Conservation (phyloP, 139 green algal species). For the Tetraselmis striata region DNA sequence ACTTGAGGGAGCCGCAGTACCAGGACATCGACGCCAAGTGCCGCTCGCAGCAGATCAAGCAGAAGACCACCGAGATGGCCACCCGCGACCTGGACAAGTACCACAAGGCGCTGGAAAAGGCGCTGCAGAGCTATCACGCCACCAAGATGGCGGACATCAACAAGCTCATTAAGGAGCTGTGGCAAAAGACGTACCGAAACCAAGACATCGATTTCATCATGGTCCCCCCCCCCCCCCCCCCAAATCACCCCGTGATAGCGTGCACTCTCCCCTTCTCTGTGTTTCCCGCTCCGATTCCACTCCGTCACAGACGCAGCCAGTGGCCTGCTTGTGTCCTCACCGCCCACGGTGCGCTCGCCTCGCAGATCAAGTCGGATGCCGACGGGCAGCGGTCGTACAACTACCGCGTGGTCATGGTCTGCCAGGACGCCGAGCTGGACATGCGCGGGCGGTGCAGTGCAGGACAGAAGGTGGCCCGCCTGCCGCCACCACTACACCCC, state of each 20-base stretch:
- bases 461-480: conserved; percentile 88
- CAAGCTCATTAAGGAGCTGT: conserved; percentile 95
- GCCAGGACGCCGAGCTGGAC: conserved; percentile 83
- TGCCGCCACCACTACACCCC: too few relatives aligned
- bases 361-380: conserved; percentile 66
- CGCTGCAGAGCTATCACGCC: conserved; percentile 91
- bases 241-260: too few relatives aligned
- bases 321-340: too few relatives aligned
- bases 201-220: conserved; percentile 95
- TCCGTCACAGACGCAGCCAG: neutral
- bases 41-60: conserved; percentile 43
- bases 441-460: conserved; percentile 95
- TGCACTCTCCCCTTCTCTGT: too few relatives aligned
- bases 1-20: conserved; percentile 42
- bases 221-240: conserved; percentile 17
- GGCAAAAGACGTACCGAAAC: conserved; percentile 96
- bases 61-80: conserved; percentile 85
- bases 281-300: neutral
- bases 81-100: conserved; percentile 88
- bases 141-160: conserved; percentile 97
- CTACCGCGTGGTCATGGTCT: conserved; percentile 57
- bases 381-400: conserved; percentile 82
- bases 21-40: conserved; percentile 62
- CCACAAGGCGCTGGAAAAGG: conserved; percentile 89
- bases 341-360: neutral